A percentile compares a stretch with the other conserved stretches of the same genome.
These are phyloP conservation scores for Alternaria alternata DNA, from an alignment of 2,329 filamentous ascomycete species.

Conservation along the genomic window DNA sequence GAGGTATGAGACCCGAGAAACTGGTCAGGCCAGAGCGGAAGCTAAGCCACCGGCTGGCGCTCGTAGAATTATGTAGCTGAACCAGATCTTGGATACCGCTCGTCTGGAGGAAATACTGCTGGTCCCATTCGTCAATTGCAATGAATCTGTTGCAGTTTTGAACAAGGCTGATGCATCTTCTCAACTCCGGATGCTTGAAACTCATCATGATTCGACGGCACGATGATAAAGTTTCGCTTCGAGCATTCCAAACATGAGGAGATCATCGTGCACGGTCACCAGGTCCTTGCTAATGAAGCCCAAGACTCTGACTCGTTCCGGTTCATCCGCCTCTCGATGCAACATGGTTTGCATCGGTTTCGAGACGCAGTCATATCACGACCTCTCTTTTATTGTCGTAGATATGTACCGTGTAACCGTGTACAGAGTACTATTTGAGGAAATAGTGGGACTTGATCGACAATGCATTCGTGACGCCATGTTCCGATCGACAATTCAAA, in stretches of 20 bases:
- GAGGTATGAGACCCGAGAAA: slow-evolving; percentile 25
- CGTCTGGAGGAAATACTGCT: slow-evolving; percentile 21
- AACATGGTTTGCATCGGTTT: slow-evolving; percentile 12
- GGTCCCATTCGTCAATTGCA: slow-evolving; percentile 25
- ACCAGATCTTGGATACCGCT: slow-evolving; percentile 20
- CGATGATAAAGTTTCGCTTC: slow-evolving; percentile 20
- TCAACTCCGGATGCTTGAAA: slow-evolving; percentile 13
- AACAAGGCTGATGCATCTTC: slow-evolving; percentile 5
- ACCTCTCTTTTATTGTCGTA: slow-evolving; percentile 1
- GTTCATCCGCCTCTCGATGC: slow-evolving; percentile 15
- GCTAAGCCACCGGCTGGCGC: slow-evolving; percentile 21
- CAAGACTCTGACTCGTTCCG: slow-evolving; percentile 25
- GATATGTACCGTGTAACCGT: slow-evolving; percentile 4
- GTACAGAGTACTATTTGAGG: not conserved
- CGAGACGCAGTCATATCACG: slow-evolving; percentile 5
- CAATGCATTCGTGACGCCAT: slow-evolving; percentile 12
- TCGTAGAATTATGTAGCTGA: slow-evolving; percentile 21
- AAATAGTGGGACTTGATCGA: not conserved
- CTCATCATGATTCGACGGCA: slow-evolving; percentile 12
- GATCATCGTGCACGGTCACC: slow-evolving; percentile 16
- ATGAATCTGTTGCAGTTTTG: slow-evolving; percentile 7
- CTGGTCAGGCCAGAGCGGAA: slow-evolving; percentile 27
- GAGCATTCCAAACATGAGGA: slow-evolving; percentile 19
- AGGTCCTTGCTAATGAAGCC: slow-evolving; percentile 15
- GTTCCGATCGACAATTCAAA: slow-evolving; percentile 6